phyloP scores from a whole-genome alignment of 78 protist species.

The Salpingoeca rosetta region DNA sequence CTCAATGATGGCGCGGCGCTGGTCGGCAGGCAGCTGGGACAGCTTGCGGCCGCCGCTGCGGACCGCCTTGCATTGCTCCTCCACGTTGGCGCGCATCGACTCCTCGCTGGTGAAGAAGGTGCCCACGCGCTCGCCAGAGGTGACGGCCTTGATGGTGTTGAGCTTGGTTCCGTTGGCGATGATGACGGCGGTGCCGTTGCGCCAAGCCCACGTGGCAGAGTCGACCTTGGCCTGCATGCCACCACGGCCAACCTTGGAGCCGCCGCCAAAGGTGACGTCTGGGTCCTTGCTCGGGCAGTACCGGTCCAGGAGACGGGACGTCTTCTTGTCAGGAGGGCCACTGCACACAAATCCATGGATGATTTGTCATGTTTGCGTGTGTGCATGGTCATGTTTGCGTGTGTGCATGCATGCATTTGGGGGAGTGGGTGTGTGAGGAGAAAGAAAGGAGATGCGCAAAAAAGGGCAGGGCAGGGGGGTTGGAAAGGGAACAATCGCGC shows the following conservation, averaged over 20 bases:
- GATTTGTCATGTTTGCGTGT: too few species aligned
- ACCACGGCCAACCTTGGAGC: conserved; percentile 31
- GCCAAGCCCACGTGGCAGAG: conserved; percentile 22
- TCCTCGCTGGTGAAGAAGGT: not conserved
- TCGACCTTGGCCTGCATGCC: conserved; percentile 50
- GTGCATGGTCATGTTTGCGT: too few species aligned
- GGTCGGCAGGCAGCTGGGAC: not conserved
- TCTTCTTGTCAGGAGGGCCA: conserved; percentile 6
- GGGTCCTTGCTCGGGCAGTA: not conserved
- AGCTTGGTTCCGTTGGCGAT: conserved; percentile 10
- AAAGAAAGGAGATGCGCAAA: too few species aligned
- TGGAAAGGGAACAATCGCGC: too few species aligned
- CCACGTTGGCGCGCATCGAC: not conserved
- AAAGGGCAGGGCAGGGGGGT: too few species aligned
- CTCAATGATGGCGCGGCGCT: not conserved
- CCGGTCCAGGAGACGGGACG: not conserved
- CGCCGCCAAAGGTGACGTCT: conserved; percentile 10
- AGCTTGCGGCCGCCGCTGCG: not conserved
- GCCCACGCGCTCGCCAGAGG: conserved; percentile 27
- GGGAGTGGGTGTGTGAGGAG: too few species aligned
- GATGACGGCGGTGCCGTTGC: conserved; percentile 23
- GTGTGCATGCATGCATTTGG: too few species aligned
- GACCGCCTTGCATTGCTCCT: not conserved
- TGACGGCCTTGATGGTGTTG: not conserved
- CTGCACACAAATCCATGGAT: too few species aligned